Conservation (phyloP, 768 basidiomycete genomes). For the Dacryopinax primogenitus region DNA sequence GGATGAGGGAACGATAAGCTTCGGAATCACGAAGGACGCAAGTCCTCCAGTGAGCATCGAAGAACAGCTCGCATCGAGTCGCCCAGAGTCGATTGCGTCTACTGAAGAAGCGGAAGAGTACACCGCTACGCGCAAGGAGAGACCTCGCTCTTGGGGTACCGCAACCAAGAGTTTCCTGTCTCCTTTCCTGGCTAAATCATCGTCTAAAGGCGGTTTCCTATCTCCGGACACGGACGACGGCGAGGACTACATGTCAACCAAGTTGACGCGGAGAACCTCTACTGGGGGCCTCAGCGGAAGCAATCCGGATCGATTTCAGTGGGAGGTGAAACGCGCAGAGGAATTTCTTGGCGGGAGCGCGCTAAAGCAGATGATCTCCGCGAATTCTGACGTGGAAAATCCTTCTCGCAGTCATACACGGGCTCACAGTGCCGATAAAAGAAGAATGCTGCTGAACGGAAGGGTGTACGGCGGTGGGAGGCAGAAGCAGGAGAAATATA, state of each 20-base stretch:
- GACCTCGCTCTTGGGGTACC: not conserved
- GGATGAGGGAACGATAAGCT: not conserved
- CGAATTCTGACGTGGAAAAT: not conserved
- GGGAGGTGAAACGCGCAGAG: not conserved
- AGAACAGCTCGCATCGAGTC: not conserved
- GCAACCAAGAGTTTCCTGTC: not conserved
- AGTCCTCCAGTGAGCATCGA: not conserved
- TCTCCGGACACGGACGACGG: conserved; percentile 5
- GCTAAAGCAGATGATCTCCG: not conserved
- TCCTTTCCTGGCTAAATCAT: not conserved
- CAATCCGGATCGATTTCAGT: not conserved
- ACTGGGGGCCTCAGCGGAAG: not conserved
- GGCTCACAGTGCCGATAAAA: conserved; percentile 26
- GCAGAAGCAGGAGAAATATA: conserved; percentile 25
- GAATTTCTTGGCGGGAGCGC: not conserved
- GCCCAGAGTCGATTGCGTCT: not conserved
- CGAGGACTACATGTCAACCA: not conserved
- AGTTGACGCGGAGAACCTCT: not conserved
- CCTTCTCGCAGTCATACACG: not conserved
- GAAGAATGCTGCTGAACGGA: conserved; percentile 73
- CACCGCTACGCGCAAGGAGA: not conserved
- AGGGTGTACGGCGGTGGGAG: conserved; percentile 53
- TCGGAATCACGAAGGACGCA: not conserved
- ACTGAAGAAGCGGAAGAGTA: not conserved
- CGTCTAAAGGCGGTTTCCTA: not conserved